Evolutionary conservation across 192 early-diverging fungal genomes (phyloP).

Genomic region (Mortierella antarctica): DNA sequence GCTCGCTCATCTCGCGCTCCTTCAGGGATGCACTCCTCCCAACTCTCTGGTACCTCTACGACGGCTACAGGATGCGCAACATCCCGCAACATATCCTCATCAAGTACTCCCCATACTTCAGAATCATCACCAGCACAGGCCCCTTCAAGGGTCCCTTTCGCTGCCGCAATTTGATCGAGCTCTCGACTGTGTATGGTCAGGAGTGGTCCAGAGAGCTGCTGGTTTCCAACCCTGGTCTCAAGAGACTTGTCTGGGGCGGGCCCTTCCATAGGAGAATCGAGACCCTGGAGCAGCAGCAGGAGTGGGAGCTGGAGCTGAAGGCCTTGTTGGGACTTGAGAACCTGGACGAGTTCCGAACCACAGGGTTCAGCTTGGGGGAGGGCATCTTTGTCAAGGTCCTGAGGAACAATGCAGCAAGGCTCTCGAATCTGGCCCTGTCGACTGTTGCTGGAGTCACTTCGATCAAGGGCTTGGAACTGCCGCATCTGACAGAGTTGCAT

Average conservation of each 20-base stretch:
- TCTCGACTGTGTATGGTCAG: conserved; percentile 38
- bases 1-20: conserved; percentile 16
- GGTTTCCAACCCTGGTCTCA: conserved; percentile 26
- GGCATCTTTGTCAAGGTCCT: conserved; percentile 44
- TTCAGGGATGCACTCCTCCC: conserved; percentile 14
- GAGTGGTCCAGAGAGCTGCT: conserved; percentile 36
- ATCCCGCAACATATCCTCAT: conserved; percentile 4
- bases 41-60: conserved; percentile 36
- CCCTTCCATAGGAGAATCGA: conserved; percentile 26
- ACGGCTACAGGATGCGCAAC: conserved; percentile 33
- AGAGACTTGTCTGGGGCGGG: conserved; percentile 35
- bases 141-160: conserved; percentile 43
- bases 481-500: conserved; percentile 28
- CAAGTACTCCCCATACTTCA: conserved; percentile 28
- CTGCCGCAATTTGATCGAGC: conserved; percentile 27
- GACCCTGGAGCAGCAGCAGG: conserved; percentile 36
- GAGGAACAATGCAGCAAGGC: conserved; percentile 25
- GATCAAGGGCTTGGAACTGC: conserved; percentile 29
- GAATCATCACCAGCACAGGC: conserved; percentile 37
- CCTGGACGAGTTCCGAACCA: conserved; percentile 31
- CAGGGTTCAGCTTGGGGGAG: conserved; percentile 38
- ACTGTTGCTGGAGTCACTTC: conserved; percentile 41
- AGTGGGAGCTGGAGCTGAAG: conserved; percentile 35
- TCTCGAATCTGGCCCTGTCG: conserved; percentile 22
- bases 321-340: conserved; percentile 30